phyloP scores from a whole-genome alignment of 2,329 filamentous ascomycete species.

The Xylariaceae sp. region DNA sequence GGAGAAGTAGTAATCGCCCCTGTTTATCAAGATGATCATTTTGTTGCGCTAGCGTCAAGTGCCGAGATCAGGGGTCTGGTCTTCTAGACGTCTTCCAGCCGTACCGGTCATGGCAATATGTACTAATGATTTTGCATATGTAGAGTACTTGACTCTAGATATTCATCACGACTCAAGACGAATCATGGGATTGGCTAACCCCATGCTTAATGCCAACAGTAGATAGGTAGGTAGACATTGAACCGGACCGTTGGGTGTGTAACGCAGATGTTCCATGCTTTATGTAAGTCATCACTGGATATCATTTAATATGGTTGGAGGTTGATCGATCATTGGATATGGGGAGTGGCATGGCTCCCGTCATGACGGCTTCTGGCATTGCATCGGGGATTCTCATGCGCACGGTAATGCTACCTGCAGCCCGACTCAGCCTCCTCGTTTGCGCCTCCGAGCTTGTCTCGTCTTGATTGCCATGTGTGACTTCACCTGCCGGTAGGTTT shows the following conservation, averaged over 20 bases:
- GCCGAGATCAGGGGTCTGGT: too few relatives aligned
- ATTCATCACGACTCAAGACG: not conserved
- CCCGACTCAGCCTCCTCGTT: not conserved
- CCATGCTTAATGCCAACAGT: not conserved
- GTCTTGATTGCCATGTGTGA: not conserved
- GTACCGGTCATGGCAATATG: too few relatives aligned
- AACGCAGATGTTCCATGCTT: not conserved
- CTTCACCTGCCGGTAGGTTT: not conserved
- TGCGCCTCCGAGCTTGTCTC: conserved; percentile 1
- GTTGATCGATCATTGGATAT: not conserved
- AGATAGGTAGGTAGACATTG: not conserved
- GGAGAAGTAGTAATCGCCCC: too few relatives aligned
- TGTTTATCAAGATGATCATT: too few relatives aligned
- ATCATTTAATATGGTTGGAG: not conserved
- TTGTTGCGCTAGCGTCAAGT: too few relatives aligned
- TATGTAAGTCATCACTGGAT: too few relatives aligned
- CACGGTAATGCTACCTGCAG: conserved; percentile 1
- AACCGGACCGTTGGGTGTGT: not conserved
- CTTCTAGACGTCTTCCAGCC: too few relatives aligned
- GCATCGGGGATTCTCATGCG: conserved; percentile 4
- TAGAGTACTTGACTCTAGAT: not conserved
- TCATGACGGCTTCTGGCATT: conserved; percentile 9
- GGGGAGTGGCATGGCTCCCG: conserved; percentile 1
- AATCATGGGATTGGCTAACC: not conserved
- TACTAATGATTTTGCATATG: not conserved